Evolutionary conservation across 2,329 filamentous ascomycete genomes (phyloP), one percentile per base, ranked within the genome.

Genomic region (Helotiales sp.): DNA sequence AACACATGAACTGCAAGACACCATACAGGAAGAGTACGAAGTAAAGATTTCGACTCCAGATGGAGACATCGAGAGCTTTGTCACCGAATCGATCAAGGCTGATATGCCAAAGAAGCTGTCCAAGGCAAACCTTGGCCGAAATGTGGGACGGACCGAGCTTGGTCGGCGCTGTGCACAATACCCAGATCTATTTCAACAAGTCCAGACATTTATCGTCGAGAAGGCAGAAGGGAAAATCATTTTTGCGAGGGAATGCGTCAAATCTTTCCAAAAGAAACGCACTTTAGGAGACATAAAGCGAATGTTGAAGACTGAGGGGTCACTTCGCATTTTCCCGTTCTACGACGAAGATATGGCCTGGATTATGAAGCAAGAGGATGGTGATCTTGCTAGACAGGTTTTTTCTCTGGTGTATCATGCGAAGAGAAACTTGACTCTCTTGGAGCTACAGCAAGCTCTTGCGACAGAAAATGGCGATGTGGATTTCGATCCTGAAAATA

Each of bases 291-390:
- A 66, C 15, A 70, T 71, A 20, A 62, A 65, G 7, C 43, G 17
- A 13, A 62, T 68, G 13, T n/a, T 61, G 8, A 55, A 40, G 24
- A 40, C 65, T 5, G 24, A 67, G 20, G 60, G 26, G n/a, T 71
- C 73, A 5, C 64, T 74, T 3, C 76, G 73, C 0, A 79, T 81
- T 4, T 72, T 81, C 11, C 7, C 68, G 4, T 78, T 80, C 0
- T 87, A 86, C 47, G 66, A 77, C 0, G 67, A 79, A 0, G 78
- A 80, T 0, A 80, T 85, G 73, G 30, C 79, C 1, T 15, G 54
- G 7, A 74, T 82, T 17, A 83, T 86, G 20, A 62, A 78, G 20
- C 66, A 70, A 0, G 82, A 85, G 58, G 69, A 78, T 0, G 43
- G 77, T 17, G 65, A 57, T 15, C 61, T 76, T 26, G 49, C 54